These are phyloP conservation scores for Trifolium fragiferum DNA, from an alignment of 306 rosid genomes.

Conservation along the genomic window DNA sequence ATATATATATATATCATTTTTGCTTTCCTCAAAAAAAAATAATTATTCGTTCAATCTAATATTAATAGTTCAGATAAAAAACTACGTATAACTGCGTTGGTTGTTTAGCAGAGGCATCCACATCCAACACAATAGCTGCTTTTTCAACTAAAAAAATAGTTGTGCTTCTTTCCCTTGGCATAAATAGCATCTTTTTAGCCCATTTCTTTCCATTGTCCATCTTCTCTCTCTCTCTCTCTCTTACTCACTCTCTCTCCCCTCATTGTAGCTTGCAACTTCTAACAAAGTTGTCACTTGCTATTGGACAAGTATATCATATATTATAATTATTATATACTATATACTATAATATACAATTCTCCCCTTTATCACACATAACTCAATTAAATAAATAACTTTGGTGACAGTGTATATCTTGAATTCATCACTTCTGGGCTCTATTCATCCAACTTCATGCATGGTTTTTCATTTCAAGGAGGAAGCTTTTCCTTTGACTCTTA, in stretches of 20 bases:
- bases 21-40: no score
- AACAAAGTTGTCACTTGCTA: slow-evolving; percentile 31
- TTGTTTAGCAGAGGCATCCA: no score
- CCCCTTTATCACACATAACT: slow-evolving; percentile 45
- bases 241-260: slow-evolving; percentile 44
- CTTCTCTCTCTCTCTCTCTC: slow-evolving; percentile 44
- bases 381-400: slow-evolving; percentile 45
- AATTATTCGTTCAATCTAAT: no score
- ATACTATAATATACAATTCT: slow-evolving; percentile 30
- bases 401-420: slow-evolving; percentile 11
- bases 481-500: slow-evolving; percentile 34
- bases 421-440: slow-evolving; percentile 44
- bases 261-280: slow-evolving; percentile 47
- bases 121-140: no score
- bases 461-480: slow-evolving; percentile 34
- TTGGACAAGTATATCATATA: neutral
- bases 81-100: no score
- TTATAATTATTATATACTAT: neutral
- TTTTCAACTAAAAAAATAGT: neutral
- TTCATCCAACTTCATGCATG: slow-evolving; percentile 38
- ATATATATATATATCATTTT: no score
- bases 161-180: neutral
- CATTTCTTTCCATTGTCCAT: slow-evolving; percentile 28
- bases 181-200: slow-evolving; percentile 19
- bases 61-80: no score